Conservation (phyloP, 352 stramenopile species). For the Globisporangium splendens region DNA sequence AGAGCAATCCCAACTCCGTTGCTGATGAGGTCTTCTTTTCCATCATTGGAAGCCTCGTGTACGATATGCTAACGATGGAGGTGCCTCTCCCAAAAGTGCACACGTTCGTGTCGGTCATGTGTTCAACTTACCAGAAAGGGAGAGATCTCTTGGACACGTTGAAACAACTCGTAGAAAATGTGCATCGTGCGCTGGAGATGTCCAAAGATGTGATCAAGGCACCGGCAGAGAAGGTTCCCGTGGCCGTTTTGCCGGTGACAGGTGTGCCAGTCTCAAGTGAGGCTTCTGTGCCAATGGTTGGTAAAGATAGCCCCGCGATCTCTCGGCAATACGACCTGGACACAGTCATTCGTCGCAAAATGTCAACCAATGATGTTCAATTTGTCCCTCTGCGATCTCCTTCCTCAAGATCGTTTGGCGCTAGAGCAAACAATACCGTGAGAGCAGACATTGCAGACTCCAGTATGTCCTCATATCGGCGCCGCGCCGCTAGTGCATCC, state of each 20-base stretch:
- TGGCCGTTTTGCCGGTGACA: background rate
- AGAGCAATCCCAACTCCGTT: conserved; percentile 29
- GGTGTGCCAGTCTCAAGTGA: background rate
- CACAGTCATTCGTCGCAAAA: conserved; percentile 75
- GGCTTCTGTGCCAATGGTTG: background rate
- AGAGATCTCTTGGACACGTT: conserved; percentile 66
- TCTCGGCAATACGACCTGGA: conserved; percentile 73
- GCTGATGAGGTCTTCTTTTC: conserved; percentile 81
- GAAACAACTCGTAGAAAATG: conserved; percentile 78
- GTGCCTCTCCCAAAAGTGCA: conserved; percentile 67
- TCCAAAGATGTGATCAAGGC: conserved; percentile 63
- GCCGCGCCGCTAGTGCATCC: conserved; percentile 10
- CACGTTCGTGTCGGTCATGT: conserved; percentile 81
- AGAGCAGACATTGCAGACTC: background rate
- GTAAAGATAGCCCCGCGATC: conserved; percentile 29
- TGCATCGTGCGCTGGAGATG: conserved; percentile 72
- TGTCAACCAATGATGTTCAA: conserved; percentile 51
- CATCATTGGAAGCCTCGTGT: conserved; percentile 74
- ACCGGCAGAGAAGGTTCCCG: conserved; percentile 18
- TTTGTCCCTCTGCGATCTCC: conserved; percentile 7
- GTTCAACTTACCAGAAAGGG: conserved; percentile 75
- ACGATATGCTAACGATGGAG: conserved; percentile 85
- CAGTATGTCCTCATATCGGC: background rate
- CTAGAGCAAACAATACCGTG: conserved; percentile 1
- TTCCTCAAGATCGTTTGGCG: conserved; percentile 4